Percentiles rank a stretch among this genome's conserved stretches.
phyloP scores from a whole-genome alignment of 1,284 basidiomycete genomes.

The Ceratobasidium sp. region DNA sequence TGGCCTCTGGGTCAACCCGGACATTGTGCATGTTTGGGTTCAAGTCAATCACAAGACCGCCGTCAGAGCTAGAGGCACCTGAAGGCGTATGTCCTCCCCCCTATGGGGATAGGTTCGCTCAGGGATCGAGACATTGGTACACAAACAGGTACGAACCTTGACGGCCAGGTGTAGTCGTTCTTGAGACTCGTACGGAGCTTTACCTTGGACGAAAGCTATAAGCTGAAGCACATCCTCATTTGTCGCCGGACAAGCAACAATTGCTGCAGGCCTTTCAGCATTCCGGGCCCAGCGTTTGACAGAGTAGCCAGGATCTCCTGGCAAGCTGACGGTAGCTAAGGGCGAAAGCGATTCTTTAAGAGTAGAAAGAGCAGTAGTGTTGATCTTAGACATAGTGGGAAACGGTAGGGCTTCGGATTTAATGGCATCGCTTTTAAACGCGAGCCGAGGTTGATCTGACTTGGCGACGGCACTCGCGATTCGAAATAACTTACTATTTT shows the following conservation, averaged over 20 bases:
- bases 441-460: no score
- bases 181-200: background rate
- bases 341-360: background rate
- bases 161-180: conserved; percentile 22
- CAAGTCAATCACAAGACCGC: conserved; percentile 41
- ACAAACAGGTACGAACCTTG: background rate
- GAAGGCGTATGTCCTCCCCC: conserved; percentile 38
- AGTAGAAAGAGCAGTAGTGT: background rate
- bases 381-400: background rate
- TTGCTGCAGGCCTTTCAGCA: conserved; percentile 1
- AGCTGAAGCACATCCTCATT: conserved; percentile 3
- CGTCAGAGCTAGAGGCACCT: conserved; percentile 33
- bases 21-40: conserved; percentile 33
- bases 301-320: conserved; percentile 16
- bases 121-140: no score
- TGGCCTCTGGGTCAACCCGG: conserved; percentile 35
- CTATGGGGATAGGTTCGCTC: conserved; percentile 9
- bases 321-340: background rate
- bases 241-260: conserved; percentile 9
- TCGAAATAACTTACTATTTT: no score
- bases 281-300: conserved; percentile 36
- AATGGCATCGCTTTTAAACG: no score
- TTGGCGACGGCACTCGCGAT: no score
- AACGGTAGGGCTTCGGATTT: no score
- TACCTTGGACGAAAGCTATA: conserved; percentile 19